Conservation (phyloP, 169 alveolate genomes). For the Plasmodium ovale region DNA sequence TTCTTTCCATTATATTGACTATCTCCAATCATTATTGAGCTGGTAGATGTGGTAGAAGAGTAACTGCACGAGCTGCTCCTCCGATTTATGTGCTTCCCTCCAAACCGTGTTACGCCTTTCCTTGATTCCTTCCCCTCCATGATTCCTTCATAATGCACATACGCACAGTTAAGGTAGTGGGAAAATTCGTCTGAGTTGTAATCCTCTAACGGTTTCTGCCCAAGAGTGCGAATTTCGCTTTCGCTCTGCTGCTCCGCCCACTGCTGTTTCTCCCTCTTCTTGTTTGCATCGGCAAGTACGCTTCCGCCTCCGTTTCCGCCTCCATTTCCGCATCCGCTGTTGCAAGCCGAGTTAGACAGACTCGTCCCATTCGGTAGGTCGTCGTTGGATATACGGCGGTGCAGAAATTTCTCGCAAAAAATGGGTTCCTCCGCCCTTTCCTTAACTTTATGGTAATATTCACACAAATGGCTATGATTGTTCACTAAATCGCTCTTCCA, state of each 20-base stretch:
- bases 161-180: neutral
- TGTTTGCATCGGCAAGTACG: neutral
- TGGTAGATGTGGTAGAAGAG: neutral
- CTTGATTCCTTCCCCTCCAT: neutral
- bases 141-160: neutral
- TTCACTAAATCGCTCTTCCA: too few relatives aligned
- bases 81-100: too few relatives aligned
- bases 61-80: neutral
- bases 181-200: conserved; percentile 38
- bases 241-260: neutral
- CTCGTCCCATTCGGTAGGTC: too few relatives aligned
- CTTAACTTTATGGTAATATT: too few relatives aligned
- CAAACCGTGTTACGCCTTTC: neutral
- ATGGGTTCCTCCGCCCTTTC: too few relatives aligned
- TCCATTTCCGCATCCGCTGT: neutral
- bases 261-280: neutral
- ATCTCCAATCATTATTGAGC: neutral
- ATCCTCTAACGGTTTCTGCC: neutral
- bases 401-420: too few relatives aligned
- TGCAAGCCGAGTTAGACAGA: neutral
- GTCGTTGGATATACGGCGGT: too few relatives aligned
- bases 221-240: neutral
- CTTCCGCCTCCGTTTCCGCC: neutral
- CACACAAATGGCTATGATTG: too few relatives aligned
- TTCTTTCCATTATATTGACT: neutral